phyloP scores from a whole-genome alignment of 768 basidiomycete species.

The Suillus tomentosus region DNA sequence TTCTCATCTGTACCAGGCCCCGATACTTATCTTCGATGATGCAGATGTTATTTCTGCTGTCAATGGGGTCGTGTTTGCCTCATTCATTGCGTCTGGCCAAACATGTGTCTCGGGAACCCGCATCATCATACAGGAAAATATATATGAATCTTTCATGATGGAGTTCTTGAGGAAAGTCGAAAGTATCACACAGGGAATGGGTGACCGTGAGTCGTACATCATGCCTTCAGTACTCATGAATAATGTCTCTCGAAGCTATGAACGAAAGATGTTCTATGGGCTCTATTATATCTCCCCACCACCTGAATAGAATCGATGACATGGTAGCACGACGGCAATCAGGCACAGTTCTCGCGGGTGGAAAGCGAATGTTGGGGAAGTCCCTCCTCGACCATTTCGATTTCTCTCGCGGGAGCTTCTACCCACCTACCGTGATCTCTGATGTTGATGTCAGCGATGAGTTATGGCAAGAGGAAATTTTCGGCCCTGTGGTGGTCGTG shows the following conservation, averaged over 20 bases:
- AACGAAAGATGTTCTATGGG: constrained; percentile 80
- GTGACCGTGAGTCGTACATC: constrained; percentile 59
- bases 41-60: constrained; percentile 73
- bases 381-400: constrained; percentile 73
- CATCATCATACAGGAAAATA: constrained; percentile 67
- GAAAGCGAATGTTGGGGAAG: constrained; percentile 58
- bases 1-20: constrained; percentile 51
- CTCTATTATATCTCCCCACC: constrained; percentile 67
- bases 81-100: constrained; percentile 87
- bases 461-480: constrained; percentile 83
- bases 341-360: constrained; percentile 62
- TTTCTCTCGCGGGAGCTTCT: constrained; percentile 73
- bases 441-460: constrained; percentile 58
- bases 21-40: constrained; percentile 78
- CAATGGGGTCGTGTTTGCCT: constrained; percentile 82
- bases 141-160: constrained; percentile 70
- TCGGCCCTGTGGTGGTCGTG: constrained; percentile 82
- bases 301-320: constrained; percentile 63
- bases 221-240: neutral
- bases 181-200: constrained; percentile 70
- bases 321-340: constrained; percentile 51
- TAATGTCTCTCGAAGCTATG: constrained; percentile 46
- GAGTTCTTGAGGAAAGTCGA: constrained; percentile 62
- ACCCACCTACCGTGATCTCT: constrained; percentile 74
- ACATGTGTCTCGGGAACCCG: constrained; percentile 92